Base-by-base conservation (phyloP, 352 stramenopile species). In the Phytophthora pini region DNA sequence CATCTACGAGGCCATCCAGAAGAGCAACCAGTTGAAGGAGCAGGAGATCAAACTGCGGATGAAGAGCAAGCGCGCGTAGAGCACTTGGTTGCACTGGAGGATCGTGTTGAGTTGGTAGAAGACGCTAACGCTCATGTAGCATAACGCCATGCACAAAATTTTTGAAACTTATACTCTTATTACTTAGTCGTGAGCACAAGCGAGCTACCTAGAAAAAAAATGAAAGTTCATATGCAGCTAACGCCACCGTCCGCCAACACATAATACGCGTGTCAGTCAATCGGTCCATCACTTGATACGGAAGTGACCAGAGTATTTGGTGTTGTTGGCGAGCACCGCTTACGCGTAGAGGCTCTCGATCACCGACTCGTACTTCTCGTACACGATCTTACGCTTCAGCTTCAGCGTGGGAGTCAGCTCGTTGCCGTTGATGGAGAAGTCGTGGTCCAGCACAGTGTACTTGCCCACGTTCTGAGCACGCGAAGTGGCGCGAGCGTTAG, bases 401-500 rank as follows among this genome's bases (percentile, higher is more conserved):
- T 99, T 99, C 61, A 99, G 81, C 65, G 97, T 99, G 34, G 97
- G 94, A 48, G 96, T 99, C n/a, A 99, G 79, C 68, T 98, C 95
- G 57, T 93, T 90, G 44, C 80, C 90, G 45, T 70, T 64, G 39
- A 98, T 91, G 36, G 85, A 95, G 61, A 99, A 98, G 76, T 98
- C 93, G 51, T 76, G 82, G 53, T 93, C 79, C 17, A 98, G 69
- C 41, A 98, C 77, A 52, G 79, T 64, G 69, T 85, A 98, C 79
- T 98, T 98, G 67, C 69, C 82, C 11, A 98, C 68, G 65, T 84
- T 90, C 68, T 95, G 85, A 46, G 88, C 87, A 53, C 86, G 87
- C 63, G 87, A 95, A n/a, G 86, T 92, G 15, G 86, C 82, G 7
- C 72, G 73, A 17, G 13, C 52, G 60, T 96, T 95, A 56, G 84